A percentile compares a stretch with the other conserved stretches of the same genome.
Conservation (phyloP, 129 eudicot species). For the Arctium minus region DNA sequence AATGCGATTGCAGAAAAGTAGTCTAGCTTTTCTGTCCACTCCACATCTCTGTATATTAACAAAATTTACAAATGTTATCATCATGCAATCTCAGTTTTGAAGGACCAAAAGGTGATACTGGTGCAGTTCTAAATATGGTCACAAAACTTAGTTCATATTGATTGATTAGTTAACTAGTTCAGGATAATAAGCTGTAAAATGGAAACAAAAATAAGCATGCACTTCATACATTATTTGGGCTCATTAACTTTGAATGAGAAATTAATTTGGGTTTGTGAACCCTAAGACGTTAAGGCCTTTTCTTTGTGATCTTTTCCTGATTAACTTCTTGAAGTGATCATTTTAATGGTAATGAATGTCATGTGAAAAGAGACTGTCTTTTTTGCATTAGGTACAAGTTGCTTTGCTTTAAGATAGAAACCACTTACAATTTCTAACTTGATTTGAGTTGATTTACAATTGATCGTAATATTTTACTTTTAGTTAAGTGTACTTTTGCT, state of each 20-base stretch:
- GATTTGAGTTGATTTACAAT: background rate
- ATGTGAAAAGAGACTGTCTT: background rate
- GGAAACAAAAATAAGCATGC: too few species aligned
- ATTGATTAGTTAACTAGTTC: background rate
- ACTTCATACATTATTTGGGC: too few species aligned
- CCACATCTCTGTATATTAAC: slow-evolving; percentile 62
- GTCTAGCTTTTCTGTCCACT: slow-evolving; percentile 72
- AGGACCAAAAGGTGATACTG: background rate
- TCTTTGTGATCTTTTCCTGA: background rate
- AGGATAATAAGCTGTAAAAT: too few species aligned
- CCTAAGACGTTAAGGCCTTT: too few species aligned
- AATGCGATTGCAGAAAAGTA: slow-evolving; percentile 77
- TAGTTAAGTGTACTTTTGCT: background rate
- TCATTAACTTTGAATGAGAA: too few species aligned
- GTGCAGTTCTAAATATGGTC: too few species aligned
- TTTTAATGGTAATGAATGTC: background rate
- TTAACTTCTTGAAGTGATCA: background rate
- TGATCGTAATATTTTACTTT: background rate
- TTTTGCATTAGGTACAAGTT: too few species aligned
- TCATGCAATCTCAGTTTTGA: background rate
- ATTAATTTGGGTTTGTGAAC: too few species aligned
- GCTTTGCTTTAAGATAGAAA: too few species aligned
- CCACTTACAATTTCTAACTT: too few species aligned
- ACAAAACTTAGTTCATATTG: too few species aligned
- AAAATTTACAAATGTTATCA: background rate